Evolutionary conservation across 192 early-diverging fungal species (phyloP).

Genomic region (Geranomyces variabilis): DNA sequence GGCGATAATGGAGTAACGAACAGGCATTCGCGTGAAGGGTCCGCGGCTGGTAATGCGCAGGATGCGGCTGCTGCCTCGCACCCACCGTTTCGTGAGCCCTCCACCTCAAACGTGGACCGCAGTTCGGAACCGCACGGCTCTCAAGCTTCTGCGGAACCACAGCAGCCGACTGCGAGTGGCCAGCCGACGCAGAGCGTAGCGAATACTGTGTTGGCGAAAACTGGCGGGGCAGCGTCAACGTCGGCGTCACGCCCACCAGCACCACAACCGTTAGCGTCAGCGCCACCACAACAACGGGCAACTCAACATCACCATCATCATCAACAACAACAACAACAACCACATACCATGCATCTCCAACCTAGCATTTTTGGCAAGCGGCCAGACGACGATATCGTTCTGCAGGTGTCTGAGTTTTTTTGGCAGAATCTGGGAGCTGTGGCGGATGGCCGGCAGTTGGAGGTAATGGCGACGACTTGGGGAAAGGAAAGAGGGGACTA

Average conservation of each 20-base stretch:
- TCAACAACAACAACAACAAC: neutral
- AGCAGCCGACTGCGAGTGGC: too few species aligned
- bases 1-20: neutral
- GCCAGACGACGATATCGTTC: constrained; percentile 24
- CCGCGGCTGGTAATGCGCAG: too few species aligned
- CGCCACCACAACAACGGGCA: neutral
- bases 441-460: constrained; percentile 15
- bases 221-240: neutral
- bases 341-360: constrained; percentile 1
- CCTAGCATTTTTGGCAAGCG: constrained; percentile 26
- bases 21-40: too few species aligned
- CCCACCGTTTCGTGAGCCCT: too few species aligned
- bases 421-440: constrained; percentile 16
- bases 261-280: neutral
- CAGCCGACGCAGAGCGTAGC: too few species aligned
- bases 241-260: neutral
- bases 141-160: too few species aligned
- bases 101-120: too few species aligned
- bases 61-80: too few species aligned
- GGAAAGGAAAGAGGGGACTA: too few species aligned
- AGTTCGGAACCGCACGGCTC: too few species aligned
- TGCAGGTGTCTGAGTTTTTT: constrained; percentile 29
- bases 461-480: constrained; percentile 19
- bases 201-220: too few species aligned
- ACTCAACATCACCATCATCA: neutral